Evolutionary conservation across 2,329 filamentous ascomycete genomes (phyloP), one percentile per base, ranked within the genome.

Genomic region (Endoconidiophora polonica): DNA sequence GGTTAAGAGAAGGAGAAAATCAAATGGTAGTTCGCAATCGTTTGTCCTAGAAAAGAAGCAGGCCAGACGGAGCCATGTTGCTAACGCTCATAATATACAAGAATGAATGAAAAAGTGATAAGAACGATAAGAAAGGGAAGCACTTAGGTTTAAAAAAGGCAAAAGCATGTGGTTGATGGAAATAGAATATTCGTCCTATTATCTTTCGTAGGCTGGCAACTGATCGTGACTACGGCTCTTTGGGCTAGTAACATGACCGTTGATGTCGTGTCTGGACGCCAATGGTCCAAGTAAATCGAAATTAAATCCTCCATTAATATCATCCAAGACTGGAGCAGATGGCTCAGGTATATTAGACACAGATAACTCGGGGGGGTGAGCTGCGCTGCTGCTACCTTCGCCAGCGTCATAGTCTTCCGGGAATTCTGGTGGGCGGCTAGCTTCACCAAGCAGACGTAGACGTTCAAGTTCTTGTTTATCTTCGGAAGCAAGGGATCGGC

Each of bases 381-480:
- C 38, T 6, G 26, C 40, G 20, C 40, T 39, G 10, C 46, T 45
- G 18, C 59, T 56, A 26, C 58, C 61, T 7, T 58, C 58, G 39
- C 59, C 60, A 26, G 61, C 58, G 18, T 70, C 67, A 53, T 68
- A 68, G 55, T 78, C 74, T 4, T 72, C 68, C 0, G 73, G 72
- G 42, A 77, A 72, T 9, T 72, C 69, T 3, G 72, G 72, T 3
- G 81, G 81, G 6, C 76, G 74, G 60, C 79, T 83, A 5, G 75
- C 76, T 58, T 82, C 73, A 47, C 70, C 66, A 53, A 83, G 66
- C n/a, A 85, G 62, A 37, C 79, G 69, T 50, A 68, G 73, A 18
- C 79, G 70, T 60, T 88, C 83, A 5, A 86, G 66, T 60, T 93
- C 86, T 57, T 81, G 78, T 61, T 93, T 91, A 62, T 93, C 88